These are phyloP conservation scores for Acmispon strigosus DNA, from an alignment of 306 rosid species.

Conservation along the genomic window DNA sequence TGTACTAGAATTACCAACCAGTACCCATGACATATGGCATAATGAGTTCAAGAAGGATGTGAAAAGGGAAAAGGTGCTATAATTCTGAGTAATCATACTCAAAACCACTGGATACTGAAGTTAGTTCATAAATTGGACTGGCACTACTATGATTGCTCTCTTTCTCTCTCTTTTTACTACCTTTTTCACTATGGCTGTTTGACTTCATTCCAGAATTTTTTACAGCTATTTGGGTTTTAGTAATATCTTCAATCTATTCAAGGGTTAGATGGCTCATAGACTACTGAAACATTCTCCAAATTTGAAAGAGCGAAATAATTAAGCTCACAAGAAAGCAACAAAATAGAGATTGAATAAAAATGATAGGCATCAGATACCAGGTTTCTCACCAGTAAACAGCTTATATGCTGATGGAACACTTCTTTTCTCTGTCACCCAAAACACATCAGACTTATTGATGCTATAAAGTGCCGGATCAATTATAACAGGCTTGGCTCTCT, in stretches of 20 bases:
- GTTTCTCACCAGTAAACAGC: slow-evolving; percentile 74
- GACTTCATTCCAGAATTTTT: background rate
- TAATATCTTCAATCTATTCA: background rate
- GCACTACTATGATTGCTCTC: slow-evolving; percentile 9
- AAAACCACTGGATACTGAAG: background rate
- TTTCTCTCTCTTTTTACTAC: background rate
- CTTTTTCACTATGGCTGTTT: background rate
- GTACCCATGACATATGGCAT: background rate
- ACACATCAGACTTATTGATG: slow-evolving; percentile 39
- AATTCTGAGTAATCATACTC: background rate
- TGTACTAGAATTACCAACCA: background rate
- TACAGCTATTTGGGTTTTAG: background rate
- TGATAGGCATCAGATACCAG: background rate
- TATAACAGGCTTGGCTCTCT: slow-evolving; percentile 47
- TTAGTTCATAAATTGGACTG: background rate
- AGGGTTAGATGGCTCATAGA: slow-evolving; percentile 1
- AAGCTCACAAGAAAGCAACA: background rate
- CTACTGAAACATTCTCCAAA: slow-evolving; percentile 13
- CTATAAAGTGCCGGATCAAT: slow-evolving; percentile 49
- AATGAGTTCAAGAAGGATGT: background rate
- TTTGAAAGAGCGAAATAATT: background rate
- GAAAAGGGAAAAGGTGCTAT: background rate
- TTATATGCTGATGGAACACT: slow-evolving; percentile 59
- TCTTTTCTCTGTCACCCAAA: slow-evolving; percentile 45
- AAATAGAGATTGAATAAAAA: slow-evolving; percentile 8